Percentiles rank a stretch among this genome's conserved stretches.
Evolutionary conservation across 225 moss, liverwort and hornwort genomes (phyloP).

Genomic region (Lunularia cruciata): DNA sequence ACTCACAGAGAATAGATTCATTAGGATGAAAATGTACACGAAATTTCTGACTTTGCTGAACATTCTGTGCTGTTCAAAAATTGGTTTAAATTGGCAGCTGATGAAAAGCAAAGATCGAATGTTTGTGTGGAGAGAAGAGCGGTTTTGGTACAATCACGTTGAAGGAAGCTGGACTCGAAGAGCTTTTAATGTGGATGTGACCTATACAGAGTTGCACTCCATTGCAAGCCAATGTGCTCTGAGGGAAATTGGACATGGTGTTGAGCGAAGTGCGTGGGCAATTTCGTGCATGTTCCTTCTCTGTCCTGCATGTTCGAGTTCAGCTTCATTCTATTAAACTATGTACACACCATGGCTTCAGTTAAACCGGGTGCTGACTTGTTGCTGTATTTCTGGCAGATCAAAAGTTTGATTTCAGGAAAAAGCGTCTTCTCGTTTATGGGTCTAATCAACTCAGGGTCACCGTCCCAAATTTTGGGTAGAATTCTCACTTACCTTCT

Average conservation of each 20-base stretch:
- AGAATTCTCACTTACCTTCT: not conserved
- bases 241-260: not conserved
- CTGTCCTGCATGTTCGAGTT: not conserved
- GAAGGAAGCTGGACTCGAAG: slow-evolving; percentile 10
- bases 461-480: slow-evolving; percentile 1
- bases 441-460: slow-evolving; percentile 3
- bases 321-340: no score
- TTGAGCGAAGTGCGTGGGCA: not conserved
- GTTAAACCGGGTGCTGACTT: not conserved
- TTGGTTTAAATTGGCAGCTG: not conserved
- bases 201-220: slow-evolving; percentile 2
- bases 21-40: no score
- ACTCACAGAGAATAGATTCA: no score
- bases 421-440: slow-evolving; percentile 1
- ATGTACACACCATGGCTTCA: no score
- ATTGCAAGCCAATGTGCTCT: slow-evolving; percentile 1
- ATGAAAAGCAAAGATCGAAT: not conserved
- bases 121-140: slow-evolving; percentile 16
- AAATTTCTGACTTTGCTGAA: no score
- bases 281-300: not conserved
- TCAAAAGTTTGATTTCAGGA: not conserved
- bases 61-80: not conserved
- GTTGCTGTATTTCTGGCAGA: not conserved
- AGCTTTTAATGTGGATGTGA: slow-evolving; percentile 5
- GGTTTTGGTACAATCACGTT: slow-evolving; percentile 9